phyloP scores from a whole-genome alignment of 176 grass and related monocot genomes.

The Puccinellia tenuiflora region DNA sequence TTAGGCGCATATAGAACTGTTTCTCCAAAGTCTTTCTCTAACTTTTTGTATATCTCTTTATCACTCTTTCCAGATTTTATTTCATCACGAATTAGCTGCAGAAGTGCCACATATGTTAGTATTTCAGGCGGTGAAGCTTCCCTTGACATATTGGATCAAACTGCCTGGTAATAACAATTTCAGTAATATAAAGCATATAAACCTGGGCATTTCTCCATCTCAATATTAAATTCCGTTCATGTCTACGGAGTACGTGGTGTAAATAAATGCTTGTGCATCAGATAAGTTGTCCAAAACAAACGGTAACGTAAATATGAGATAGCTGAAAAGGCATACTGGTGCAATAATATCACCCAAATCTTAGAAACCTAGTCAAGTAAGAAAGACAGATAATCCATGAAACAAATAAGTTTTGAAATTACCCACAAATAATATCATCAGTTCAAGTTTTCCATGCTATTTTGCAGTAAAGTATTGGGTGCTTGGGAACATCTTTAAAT shows the following conservation, averaged over 20 bases:
- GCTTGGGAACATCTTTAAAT: background rate
- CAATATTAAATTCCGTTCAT: no score
- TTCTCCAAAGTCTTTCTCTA: slow-evolving; percentile 74
- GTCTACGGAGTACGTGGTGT: no score
- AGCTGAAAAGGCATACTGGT: background rate
- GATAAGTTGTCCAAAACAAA: no score
- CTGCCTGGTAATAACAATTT: background rate
- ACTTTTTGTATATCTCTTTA: slow-evolving; percentile 77
- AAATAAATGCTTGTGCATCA: no score
- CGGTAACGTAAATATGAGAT: background rate
- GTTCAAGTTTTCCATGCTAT: background rate
- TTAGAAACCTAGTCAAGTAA: background rate
- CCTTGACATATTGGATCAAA: background rate
- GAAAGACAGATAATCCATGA: background rate
- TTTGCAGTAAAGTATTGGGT: background rate
- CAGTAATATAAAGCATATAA: background rate
- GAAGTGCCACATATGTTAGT: slow-evolving; percentile 8
- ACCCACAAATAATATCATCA: background rate
- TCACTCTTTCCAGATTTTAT: slow-evolving; percentile 73
- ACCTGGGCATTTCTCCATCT: no score
- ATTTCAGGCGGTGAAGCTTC: background rate
- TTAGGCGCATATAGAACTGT: slow-evolving; percentile 80
- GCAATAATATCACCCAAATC: background rate
- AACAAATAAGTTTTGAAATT: background rate
- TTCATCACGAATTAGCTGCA: slow-evolving; percentile 87